A percentile compares a stretch with the other conserved stretches of the same genome.
Conservation (phyloP, 2,329 filamentous ascomycete species). For the Metarhizium album region DNA sequence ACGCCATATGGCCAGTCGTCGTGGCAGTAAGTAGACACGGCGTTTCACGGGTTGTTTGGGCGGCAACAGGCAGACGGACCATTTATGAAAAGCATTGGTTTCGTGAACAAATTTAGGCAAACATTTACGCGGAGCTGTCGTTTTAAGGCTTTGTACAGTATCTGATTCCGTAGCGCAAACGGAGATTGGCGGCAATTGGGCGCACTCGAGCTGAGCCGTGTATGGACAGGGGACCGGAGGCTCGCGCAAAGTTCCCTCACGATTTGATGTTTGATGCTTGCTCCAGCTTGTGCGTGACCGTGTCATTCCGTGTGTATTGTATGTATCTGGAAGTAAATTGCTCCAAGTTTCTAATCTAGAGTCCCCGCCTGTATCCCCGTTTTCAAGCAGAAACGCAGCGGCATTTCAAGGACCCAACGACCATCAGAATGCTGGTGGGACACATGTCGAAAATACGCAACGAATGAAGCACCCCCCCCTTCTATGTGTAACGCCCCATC, state of each 20-base stretch:
- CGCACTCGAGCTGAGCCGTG: background rate
- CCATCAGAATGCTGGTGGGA: background rate
- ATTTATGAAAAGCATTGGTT: background rate
- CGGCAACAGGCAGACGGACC: background rate
- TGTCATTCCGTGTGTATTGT: background rate
- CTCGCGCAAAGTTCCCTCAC: background rate
- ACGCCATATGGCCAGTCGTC: conserved; percentile 37
- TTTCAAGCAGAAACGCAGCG: background rate
- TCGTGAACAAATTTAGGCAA: conserved; percentile 1
- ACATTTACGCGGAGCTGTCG: background rate
- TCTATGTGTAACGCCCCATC: conserved; percentile 4
- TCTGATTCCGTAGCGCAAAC: background rate
- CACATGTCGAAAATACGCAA: background rate
- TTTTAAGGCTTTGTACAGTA: conserved; percentile 5
- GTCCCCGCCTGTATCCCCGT: background rate
- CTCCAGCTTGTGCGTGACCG: too few relatives aligned
- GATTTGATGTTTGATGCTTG: too few relatives aligned
- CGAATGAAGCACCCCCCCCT: background rate
- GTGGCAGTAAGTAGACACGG: conserved; percentile 29
- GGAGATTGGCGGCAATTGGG: background rate
- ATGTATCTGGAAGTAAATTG: background rate
- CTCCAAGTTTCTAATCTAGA: background rate
- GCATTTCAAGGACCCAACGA: background rate
- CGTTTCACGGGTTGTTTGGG: conserved; percentile 5
- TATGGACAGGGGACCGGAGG: background rate